Evolutionary conservation across 2,329 filamentous ascomycete genomes (phyloP), one percentile per base, ranked within the genome.

Genomic region (Aspergillus sp.): DNA sequence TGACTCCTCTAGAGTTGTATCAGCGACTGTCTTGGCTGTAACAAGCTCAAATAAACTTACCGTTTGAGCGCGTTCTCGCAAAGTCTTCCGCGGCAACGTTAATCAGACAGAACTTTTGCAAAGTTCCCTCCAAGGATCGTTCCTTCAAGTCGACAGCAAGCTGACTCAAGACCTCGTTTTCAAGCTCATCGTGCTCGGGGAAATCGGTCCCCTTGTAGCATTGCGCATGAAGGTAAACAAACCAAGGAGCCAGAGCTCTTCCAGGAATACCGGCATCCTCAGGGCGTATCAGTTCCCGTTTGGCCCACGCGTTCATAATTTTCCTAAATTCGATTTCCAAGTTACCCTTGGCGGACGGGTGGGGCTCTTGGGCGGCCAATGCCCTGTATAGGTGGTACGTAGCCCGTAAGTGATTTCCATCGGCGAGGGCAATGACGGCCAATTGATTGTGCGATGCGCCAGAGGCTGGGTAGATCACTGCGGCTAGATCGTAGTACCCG

Each of bases 381-480:
- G 90, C 85, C 50, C 90, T 84, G 61, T 95, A 93, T 33, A 97
- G 81, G 64, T 95, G 83, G 66, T 96, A 97, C 28, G 94, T 85
- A 7, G 89, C 84, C 48, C 89, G 82, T 40, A 97, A 78, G 61
- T 94, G 86, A 53, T 91, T 85, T 45, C 78, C 79, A 56, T 90
- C 65, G 42, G 86, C 83, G 38, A 88, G 78, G 47, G 86, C 85
- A 46, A 97, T 85, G 31, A 97, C 87, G 31, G 88, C 90, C 64
- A 93, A 82, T 65, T 97, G 93, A 59, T 98, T 91, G 59, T 94
- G 86, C 11, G 89, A 86, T 50, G 83, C 81, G 28, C 91, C 91
- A 37, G 86, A 89, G 12, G 81, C 74, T 3, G 91, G 89, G 53
- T 86, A 79, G 42, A 97, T 77, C 40, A 86, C 81, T 51, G 83